Base-by-base conservation (phyloP, 1,284 basidiomycete genomes). In the Bjerkandera adusta region DNA sequence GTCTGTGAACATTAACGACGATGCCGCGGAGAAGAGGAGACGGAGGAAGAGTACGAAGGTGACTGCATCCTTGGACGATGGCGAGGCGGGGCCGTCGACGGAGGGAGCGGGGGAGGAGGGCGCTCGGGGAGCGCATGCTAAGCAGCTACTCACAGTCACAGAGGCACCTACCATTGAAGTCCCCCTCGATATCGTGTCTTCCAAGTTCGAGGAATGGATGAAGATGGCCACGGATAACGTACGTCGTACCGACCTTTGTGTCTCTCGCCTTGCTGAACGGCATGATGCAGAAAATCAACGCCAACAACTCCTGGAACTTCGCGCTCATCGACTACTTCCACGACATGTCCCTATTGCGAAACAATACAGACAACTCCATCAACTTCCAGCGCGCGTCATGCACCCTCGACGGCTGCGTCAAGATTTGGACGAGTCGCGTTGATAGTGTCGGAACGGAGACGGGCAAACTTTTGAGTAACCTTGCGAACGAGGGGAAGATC, bases 201-300 rank as follows among this genome's bases (percentile, higher is more conserved):
- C 83, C 30, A 95, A 94, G 59, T 95, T 88, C 62, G 96, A 99
- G 65, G 94, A 99, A 65, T 99, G 97, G 96, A 99, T 99, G 96
- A 99, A 98, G 75, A 89, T 99, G 83, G 95, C 95, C 1, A 98
- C 96, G 5, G 97, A 98, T 65, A 98, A 98, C 68, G 95, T 97
- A 62, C 57, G 86, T 73, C 3, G 40, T 43, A 15, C 18, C 35
- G 49, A 42, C 5, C 43, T 36, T 46, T 32, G 32, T 46, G 47
- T 36, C 32, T 21, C 40, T 38, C 35, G 3, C 20, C n/a, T 32
- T 29, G 33, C 37, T 15, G 5, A 8, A 12, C 13, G 4, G 16
- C 16, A 15, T 16, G 3, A 4, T 29, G 20, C 62, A 97, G 95
- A 99, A 99, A 96, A 98, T 99, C 72, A 99, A 96, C 54, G 87